Percentiles rank a stretch among this genome's conserved stretches.
Evolutionary conservation across 306 rosid species (phyloP).

Genomic region (Dryas octopetala): DNA sequence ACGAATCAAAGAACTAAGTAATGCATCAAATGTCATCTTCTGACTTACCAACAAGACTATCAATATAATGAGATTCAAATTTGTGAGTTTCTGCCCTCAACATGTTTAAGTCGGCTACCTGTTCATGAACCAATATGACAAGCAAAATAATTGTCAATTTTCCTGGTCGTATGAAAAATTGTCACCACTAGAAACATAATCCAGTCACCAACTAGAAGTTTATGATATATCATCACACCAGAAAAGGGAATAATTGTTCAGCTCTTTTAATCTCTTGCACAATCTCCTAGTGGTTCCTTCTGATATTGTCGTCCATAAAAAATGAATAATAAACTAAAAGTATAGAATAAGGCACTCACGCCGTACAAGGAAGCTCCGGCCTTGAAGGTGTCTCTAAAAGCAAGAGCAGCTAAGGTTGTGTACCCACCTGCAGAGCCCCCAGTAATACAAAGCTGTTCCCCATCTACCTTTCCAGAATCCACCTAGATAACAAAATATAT

Average conservation of each 20-base stretch:
- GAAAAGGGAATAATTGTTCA: too few species aligned
- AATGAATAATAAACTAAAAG: neutral
- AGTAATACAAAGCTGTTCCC: constrained; percentile 72
- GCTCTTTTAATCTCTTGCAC: too few species aligned
- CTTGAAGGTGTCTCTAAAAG: constrained; percentile 68
- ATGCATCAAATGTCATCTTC: constrained; percentile 12
- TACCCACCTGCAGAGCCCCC: constrained; percentile 99
- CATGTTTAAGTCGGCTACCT: constrained; percentile 76
- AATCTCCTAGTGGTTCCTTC: too few species aligned
- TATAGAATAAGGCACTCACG: constrained; percentile 52
- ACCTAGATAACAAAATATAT: constrained; percentile 46
- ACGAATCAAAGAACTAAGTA: constrained; percentile 1
- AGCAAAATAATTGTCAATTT: neutral
- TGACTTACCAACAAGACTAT: constrained; percentile 73
- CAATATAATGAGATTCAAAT: constrained; percentile 80
- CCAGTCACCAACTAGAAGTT: too few species aligned
- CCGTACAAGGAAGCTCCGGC: constrained; percentile 95
- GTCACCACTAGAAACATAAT: too few species aligned
- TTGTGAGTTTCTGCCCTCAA: constrained; percentile 81
- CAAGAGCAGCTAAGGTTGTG: constrained; percentile 93
- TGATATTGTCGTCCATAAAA: too few species aligned
- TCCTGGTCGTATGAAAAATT: neutral
- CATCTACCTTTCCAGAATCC: constrained; percentile 79
- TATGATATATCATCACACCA: too few species aligned
- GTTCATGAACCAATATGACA: constrained; percentile 32